Percentiles rank a stretch among this genome's conserved stretches.
These are phyloP conservation scores for Flaveria linearis DNA, from an alignment of 129 eudicot species.

Conservation along the genomic window DNA sequence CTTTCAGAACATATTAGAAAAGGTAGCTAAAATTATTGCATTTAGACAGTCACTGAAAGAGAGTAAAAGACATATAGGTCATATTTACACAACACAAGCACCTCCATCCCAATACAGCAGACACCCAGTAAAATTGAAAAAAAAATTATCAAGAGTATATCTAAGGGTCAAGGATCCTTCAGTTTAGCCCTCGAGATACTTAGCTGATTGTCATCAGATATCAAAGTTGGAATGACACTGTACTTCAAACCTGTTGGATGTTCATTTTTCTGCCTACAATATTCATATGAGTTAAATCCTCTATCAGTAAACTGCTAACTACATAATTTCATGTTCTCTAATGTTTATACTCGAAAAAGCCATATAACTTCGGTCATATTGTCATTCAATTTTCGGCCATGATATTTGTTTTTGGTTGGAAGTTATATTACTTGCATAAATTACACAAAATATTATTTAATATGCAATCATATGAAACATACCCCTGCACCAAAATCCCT, in stretches of 20 bases:
- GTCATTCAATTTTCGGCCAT: constrained; percentile 7
- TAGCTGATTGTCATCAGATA: neutral
- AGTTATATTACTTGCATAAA: neutral
- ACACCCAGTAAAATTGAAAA: neutral
- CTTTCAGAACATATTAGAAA: neutral
- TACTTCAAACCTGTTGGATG: neutral
- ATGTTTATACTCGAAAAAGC: neutral
- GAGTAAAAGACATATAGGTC: neutral
- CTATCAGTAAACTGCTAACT: neutral
- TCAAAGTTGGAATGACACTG: neutral
- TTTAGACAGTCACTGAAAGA: neutral
- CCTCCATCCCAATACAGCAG: neutral
- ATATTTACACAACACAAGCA: neutral
- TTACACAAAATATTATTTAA: neutral
- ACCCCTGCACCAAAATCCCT: neutral
- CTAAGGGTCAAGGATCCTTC: constrained; percentile 1
- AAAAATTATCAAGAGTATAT: neutral
- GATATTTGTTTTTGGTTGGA: constrained; percentile 7
- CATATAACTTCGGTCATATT: constrained; percentile 2
- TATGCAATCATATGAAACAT: neutral
- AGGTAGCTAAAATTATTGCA: neutral
- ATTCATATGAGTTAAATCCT: neutral
- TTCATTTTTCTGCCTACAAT: constrained; percentile 2
- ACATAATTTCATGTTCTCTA: neutral
- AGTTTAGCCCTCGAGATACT: neutral